Evolutionary conservation across 495 filamentous ascomycete species (phyloP), one percentile per base, ranked within the genome.

Genomic region (Penicillium coprophilum): DNA sequence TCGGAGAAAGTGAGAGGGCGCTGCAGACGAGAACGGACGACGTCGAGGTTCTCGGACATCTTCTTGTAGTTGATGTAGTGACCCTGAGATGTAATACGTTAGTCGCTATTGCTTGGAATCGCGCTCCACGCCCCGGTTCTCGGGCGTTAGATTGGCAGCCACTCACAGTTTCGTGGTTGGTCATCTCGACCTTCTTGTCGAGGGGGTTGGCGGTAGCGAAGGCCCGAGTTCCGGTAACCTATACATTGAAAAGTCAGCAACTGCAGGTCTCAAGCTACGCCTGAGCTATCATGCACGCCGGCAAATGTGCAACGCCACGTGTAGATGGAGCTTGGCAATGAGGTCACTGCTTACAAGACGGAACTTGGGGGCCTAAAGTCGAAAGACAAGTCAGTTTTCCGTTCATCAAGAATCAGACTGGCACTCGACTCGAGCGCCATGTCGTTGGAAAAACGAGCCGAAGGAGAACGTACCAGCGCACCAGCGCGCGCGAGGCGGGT

Each of bases 1-100:
- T 98, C 94, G 71, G 92, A 91, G 76, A 84, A 96, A 62, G 92
- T 96, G 55, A 98, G 82, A 66, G 94, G 94, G 59, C 90, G 86
- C 77, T 96, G 94, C 60, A 98, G 84, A 65, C 94, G 84, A 62
- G 75, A 69, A 65, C 95, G 89, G 61, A 97, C 94, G 71, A 97
- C 83, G 61, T 85, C 79, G 41, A 98, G 86, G 83, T 97, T 97
- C 82, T 97, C 91, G 64, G 87, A 89, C 93, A 97, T 97, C 83
- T 96, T 96, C 85, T 89, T 91, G 73, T 80, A 81, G 74, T 89
- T 87, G 71, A 91, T 89, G 79, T 83, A 89, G 72, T 90, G 85
- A 55, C 87, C 87, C 83, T 85, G 11, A 43, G 10, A 39, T 52
- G 38, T 53, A 47, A 40, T 46, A 11, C 45, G 31, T 54, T 46